Percentiles rank a stretch among this genome's conserved stretches.
These are phyloP conservation scores for Heterobasidion irregulare DNA, from an alignment of 1,284 basidiomycete species.

Conservation along the genomic window DNA sequence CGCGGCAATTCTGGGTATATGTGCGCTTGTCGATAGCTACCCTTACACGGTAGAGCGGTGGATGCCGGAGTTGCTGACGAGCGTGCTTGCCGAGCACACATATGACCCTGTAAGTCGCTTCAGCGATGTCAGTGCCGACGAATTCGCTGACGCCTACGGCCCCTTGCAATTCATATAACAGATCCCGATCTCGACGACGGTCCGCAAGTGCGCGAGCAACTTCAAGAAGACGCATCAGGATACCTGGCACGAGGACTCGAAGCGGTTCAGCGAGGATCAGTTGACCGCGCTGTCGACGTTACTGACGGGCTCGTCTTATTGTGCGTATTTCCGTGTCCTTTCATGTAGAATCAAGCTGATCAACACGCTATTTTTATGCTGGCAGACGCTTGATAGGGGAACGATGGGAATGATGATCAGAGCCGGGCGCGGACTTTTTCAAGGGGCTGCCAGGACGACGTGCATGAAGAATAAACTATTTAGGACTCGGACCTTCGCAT, in stretches of 20 bases:
- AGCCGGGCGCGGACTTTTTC: neutral
- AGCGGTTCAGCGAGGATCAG: constrained; percentile 69
- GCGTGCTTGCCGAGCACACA: constrained; percentile 70
- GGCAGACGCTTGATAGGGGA: neutral
- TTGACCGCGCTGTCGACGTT: constrained; percentile 63
- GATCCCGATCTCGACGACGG: constrained; percentile 69
- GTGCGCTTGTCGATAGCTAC: constrained; percentile 73
- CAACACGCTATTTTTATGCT: neutral
- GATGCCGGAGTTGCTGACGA: constrained; percentile 71
- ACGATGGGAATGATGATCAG: neutral
- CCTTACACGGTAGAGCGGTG: constrained; percentile 83
- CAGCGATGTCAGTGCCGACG: neutral
- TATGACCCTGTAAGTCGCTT: constrained; percentile 58
- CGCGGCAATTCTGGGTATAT: constrained; percentile 72
- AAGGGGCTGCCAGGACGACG: neutral
- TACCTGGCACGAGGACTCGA: constrained; percentile 79
- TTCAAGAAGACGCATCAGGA: constrained; percentile 77
- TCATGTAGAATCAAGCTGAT: neutral
- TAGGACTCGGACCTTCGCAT: too few relatives aligned
- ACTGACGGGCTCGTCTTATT: constrained; percentile 67
- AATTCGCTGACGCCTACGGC: neutral
- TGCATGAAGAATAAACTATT: neutral
- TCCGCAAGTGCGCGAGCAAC: constrained; percentile 64
- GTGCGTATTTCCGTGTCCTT: constrained; percentile 26
- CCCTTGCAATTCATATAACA: constrained; percentile 15